Evolutionary conservation across 768 basidiomycete genomes (phyloP).

Genomic region (Mycena galericulata): DNA sequence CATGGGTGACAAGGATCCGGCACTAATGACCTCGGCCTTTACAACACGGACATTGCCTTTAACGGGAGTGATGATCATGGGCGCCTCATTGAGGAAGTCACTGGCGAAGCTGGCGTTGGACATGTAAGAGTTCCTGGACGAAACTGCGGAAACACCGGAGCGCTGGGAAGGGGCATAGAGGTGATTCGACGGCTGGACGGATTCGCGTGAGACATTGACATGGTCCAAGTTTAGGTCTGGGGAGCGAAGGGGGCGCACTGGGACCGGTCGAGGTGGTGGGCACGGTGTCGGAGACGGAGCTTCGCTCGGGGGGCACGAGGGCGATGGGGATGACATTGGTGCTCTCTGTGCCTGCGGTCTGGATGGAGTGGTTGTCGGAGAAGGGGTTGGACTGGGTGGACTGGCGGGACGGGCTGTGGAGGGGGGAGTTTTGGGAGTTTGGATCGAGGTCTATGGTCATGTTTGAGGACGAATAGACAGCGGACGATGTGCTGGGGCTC

Average conservation of each 20-base stretch:
- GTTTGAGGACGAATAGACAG: conserved; percentile 61
- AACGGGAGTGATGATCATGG: conserved; percentile 81
- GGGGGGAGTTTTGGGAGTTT: conserved; percentile 52
- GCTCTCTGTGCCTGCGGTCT: conserved; percentile 82
- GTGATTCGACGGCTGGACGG: conserved; percentile 51
- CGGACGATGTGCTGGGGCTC: conserved; percentile 51
- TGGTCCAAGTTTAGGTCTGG: conserved; percentile 76
- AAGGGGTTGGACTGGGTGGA: conserved; percentile 74
- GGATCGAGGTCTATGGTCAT: conserved; percentile 74
- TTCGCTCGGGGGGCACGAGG: conserved; percentile 72
- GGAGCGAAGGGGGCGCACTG: conserved; percentile 65
- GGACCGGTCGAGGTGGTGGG: conserved; percentile 59
- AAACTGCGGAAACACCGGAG: conserved; percentile 65
- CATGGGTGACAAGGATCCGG: conserved; percentile 55
- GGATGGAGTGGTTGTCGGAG: conserved; percentile 81
- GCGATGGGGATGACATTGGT: conserved; percentile 93
- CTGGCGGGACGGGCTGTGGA: conserved; percentile 41
- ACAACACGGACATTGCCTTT: conserved; percentile 75
- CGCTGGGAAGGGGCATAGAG: conserved; percentile 60
- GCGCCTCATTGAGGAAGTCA: conserved; percentile 84
- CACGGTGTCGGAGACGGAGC: conserved; percentile 44
- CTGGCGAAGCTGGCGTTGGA: conserved; percentile 81
- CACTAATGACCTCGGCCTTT: conserved; percentile 82
- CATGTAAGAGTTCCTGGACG: conserved; percentile 76
- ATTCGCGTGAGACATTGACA: conserved; percentile 69